phyloP scores from a whole-genome alignment of 2,329 filamentous ascomycete species.

The Amauroascus niger region DNA sequence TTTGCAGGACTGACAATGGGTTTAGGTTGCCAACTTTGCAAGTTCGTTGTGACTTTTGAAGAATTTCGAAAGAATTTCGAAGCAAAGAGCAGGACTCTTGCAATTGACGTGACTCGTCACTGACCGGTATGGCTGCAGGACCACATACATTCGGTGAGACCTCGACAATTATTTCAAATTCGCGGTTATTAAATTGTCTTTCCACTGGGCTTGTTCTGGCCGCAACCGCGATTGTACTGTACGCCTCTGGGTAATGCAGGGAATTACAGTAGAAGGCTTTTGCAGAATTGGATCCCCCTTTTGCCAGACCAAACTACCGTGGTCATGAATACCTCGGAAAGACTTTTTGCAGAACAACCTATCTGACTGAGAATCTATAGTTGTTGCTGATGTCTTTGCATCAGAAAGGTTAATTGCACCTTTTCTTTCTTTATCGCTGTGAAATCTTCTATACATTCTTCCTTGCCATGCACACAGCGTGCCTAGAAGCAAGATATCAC shows the following conservation, averaged over 20 bases:
- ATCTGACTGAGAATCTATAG: slow-evolving; percentile 10
- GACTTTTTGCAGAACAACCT: background rate
- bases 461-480: background rate
- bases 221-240: background rate
- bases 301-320: background rate
- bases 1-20: background rate
- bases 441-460: background rate
- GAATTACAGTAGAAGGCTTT: background rate
- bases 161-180: background rate
- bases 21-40: background rate
- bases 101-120: background rate
- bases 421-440: background rate
- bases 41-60: background rate
- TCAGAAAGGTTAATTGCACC: slow-evolving; percentile 17
- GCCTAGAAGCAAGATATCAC: background rate
- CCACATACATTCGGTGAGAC: slow-evolving; percentile 19
- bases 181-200: background rate
- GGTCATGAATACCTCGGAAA: background rate
- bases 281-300: background rate
- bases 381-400: slow-evolving; percentile 23
- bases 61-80: background rate
- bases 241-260: background rate
- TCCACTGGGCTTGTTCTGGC: background rate
- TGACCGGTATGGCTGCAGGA: slow-evolving; percentile 17
- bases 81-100: background rate